Evolutionary conservation across 768 basidiomycete genomes (phyloP).

Genomic region (Lactifluus subvellereus): DNA sequence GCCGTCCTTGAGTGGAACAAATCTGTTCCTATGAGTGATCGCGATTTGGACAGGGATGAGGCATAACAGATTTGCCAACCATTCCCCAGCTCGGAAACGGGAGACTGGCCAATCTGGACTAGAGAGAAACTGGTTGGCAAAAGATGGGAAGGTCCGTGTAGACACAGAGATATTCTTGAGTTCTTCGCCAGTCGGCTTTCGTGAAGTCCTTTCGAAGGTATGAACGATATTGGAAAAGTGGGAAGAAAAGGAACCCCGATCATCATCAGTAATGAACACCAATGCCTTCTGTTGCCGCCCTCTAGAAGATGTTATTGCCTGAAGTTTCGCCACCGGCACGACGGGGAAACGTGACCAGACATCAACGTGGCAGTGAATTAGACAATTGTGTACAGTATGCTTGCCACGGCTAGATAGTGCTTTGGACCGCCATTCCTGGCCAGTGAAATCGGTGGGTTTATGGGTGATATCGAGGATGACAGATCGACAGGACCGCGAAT

Average conservation of each 20-base stretch:
- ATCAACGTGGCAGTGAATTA: conserved; percentile 14
- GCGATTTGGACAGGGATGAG: conserved; percentile 63
- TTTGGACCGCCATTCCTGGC: conserved; percentile 39
- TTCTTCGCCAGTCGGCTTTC: conserved; percentile 46
- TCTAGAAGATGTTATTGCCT: conserved; percentile 19
- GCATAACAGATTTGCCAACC: conserved; percentile 56
- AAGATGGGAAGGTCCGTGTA: conserved; percentile 30
- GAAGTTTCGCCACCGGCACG: conserved; percentile 10
- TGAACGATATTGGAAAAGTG: conserved; percentile 44
- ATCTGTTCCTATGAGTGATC: conserved; percentile 51
- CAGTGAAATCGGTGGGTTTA: conserved; percentile 51
- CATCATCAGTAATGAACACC: conserved; percentile 40
- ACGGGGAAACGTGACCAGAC: conserved; percentile 20
- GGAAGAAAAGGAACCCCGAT: conserved; percentile 33
- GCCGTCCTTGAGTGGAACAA: conserved; percentile 56
- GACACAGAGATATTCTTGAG: conserved; percentile 37
- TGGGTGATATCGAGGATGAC: conserved; percentile 47
- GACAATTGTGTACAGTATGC: conserved; percentile 37
- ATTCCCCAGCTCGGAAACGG: conserved; percentile 47
- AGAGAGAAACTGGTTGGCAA: conserved; percentile 20
- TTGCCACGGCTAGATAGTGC: conserved; percentile 20
- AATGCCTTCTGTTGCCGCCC: conserved; percentile 34
- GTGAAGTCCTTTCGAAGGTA: conserved; percentile 43
- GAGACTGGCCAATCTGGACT: conserved; percentile 30
- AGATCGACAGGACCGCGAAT: conserved; percentile 36